Evolutionary conservation across 345 rosid genomes (phyloP).

Genomic region (Xanthoceras sorbifolium): DNA sequence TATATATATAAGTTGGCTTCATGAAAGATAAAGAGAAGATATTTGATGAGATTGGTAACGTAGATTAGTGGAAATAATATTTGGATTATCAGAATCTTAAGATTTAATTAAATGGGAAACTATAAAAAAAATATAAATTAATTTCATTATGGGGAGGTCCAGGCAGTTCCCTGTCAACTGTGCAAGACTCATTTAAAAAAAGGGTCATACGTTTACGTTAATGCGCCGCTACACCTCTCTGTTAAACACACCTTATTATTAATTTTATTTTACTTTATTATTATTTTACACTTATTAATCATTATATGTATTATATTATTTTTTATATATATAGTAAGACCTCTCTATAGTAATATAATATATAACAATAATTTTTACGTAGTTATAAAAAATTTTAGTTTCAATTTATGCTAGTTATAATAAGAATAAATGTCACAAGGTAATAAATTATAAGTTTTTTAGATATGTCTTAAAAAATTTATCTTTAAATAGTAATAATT

Average conservation of each 20-base stretch:
- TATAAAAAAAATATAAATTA: not conserved
- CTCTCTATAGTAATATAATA: too few relatives aligned
- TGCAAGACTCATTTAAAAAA: slow-evolving; percentile 12
- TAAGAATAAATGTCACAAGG: too few relatives aligned
- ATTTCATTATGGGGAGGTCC: not conserved
- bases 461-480: too few relatives aligned
- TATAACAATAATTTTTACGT: too few relatives aligned
- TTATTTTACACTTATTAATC: too few relatives aligned
- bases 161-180: slow-evolving; percentile 12
- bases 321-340: not conserved
- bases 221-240: not conserved
- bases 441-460: too few relatives aligned
- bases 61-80: not conserved
- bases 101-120: not conserved
- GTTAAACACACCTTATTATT: not conserved
- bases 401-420: too few relatives aligned
- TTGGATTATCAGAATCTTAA: not conserved
- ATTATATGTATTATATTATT: not conserved
- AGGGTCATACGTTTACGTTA: slow-evolving; percentile 9
- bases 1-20: slow-evolving; percentile 10
- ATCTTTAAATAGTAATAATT: too few relatives aligned
- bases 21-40: not conserved
- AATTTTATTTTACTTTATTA: too few relatives aligned
- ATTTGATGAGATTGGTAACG: not conserved
- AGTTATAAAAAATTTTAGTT: too few relatives aligned